Base-by-base conservation (phyloP, 2,329 filamentous ascomycete genomes). In the Trichoderma semiorbis region DNA sequence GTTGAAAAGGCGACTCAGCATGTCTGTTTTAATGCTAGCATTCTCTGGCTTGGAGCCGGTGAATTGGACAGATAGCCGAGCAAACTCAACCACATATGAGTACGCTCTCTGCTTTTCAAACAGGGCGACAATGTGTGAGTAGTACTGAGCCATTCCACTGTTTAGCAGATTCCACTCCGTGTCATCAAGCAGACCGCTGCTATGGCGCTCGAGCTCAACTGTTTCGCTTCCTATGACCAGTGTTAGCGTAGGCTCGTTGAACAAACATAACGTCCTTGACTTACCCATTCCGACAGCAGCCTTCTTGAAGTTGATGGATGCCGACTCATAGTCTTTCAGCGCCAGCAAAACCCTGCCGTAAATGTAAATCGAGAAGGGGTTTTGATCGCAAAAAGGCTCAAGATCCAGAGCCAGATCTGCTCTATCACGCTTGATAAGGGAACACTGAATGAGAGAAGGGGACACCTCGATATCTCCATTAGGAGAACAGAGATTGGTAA, bases 11-110 rank as follows among this genome's bases (percentile, higher is more conserved):
- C 94, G 91, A 75, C 90, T 92, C 24, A 97, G 89, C 77, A 98
- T 89, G 73, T 97, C 93, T 2, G 88, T 88, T 72, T 88, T 88
- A 72, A 89, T 83, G 47, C 84, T 76, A 16, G 79, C 77, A 30
- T 79, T 77, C 36, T 83, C 80, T 6, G 75, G 60, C 28, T 76
- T 76, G 30, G 73, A 64, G 5, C 76, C 74, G 28, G 85, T 78
- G 73, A 93, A 92, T 76, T 93, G 90, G 55, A 97, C 84, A 7
- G 93, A 91, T 28, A 95, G 84, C 50, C 90, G 88, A 50, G 93
- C 91, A 83, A 97, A 98, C 75, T 97, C 93, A 7, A 94, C 88
- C 53, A 97, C 93, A 77, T 92, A 93, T 2, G 93, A 92, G 80
- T 93, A 93, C 0, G 91, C 90, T 75, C 91, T 92, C 57, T 89